Base-by-base conservation (phyloP, 129 eudicot species). In the Cynara cardunculus region DNA sequence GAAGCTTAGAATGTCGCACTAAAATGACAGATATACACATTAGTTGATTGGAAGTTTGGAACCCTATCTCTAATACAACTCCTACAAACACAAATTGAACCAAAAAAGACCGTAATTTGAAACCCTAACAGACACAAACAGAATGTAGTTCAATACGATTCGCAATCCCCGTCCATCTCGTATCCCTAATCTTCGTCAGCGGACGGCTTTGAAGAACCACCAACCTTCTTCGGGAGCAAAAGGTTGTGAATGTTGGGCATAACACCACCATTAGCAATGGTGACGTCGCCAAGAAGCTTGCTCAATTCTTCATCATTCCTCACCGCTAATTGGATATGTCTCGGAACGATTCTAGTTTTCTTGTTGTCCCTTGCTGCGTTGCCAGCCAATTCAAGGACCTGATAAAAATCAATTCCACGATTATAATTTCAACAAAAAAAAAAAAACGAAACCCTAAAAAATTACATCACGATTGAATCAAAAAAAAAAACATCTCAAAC, bases 351-450 rank as follows among this genome's bases (percentile, higher is more conserved):
- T 53, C 87, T 49, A 13, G 87, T 78, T n/a, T 84, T 84, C 81
- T 84, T 84, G 26, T 84, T 84, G 44, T 84, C 87, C 68, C 87
- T 84, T 21, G 87, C 87, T 2, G 87, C 87, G 5, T 84, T 84
- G 9, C 87, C 87, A 2, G 87, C 87, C 72, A 84, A 79, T 70
- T 84, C 87, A 37, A 84, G 83, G 6, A 84, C 87, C 87, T 84
- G 24, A 14, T 1, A n/a, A 66, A 4, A 49, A 81, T 53, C 85
- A 83, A 78, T 72, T 77, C 62, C 62, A 39, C 16, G 21, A n/a
- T 8, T 6, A 68, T 5, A 41, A 71, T 12, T 25, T 30, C 2
- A 14, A 5, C 25, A 24, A 4, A 56, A 56, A 2, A 5, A 37
- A 25, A n/a, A 8, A 41, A 22, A 69, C 27, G 35, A 39, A 76